Evolutionary conservation across 108 stramenopile species (phyloP).

Genomic region (Fragilariopsis cylindrus): DNA sequence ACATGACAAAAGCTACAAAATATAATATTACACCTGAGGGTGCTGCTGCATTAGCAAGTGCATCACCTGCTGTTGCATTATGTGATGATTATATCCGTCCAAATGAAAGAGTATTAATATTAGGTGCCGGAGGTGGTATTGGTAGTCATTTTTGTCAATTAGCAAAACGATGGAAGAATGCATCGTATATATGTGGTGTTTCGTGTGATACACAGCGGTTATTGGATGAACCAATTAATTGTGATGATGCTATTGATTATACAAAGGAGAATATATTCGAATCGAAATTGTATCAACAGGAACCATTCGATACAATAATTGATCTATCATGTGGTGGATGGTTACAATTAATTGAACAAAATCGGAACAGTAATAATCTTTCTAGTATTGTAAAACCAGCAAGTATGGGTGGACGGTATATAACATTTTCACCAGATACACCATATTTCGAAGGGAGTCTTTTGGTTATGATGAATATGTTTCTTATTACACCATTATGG

Average conservation of each 20-base stretch:
- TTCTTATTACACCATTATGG: constrained; percentile 57
- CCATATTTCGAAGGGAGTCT: constrained; percentile 47
- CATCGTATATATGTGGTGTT: constrained; percentile 50
- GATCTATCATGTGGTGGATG: constrained; percentile 67
- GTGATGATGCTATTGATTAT: constrained; percentile 54
- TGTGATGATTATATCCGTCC: constrained; percentile 36
- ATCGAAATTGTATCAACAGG: constrained; percentile 39
- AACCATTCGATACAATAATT: constrained; percentile 69
- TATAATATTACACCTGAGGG: constrained; percentile 16
- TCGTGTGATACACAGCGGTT: constrained; percentile 42
- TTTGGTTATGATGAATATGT: constrained; percentile 37
- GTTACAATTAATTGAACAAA: constrained; percentile 34
- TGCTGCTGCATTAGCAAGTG: constrained; percentile 57
- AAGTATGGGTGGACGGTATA: constrained; percentile 49
- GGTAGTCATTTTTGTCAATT: constrained; percentile 57
- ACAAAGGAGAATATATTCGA: constrained; percentile 44
- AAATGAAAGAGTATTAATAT: constrained; percentile 56
- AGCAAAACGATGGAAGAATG: constrained; percentile 32
- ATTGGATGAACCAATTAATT: constrained; percentile 42
- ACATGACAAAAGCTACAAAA: too few relatives aligned
- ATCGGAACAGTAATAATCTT: neutral
- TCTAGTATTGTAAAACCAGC: constrained; percentile 52
- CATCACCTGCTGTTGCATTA: constrained; percentile 42
- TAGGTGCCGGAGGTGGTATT: constrained; percentile 67
- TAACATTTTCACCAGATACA: constrained; percentile 55